phyloP scores from a whole-genome alignment of 202 grass and related monocot genomes.

The Carex sylvatica region DNA sequence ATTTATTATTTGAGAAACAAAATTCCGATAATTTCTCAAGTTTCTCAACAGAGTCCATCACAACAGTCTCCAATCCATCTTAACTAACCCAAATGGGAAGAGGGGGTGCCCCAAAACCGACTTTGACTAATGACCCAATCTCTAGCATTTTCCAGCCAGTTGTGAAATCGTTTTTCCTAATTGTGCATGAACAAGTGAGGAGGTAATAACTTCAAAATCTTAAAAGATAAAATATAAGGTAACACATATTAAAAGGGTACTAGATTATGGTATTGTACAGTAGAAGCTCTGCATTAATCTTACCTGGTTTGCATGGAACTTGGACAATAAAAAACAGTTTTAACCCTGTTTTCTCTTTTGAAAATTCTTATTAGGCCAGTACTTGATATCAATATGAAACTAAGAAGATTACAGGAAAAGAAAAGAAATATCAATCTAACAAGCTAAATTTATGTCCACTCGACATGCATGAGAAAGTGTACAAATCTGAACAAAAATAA shows the following conservation, averaged over 20 bases:
- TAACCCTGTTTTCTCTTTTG: not conserved
- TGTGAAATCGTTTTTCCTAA: constrained; percentile 97
- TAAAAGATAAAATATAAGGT: not conserved
- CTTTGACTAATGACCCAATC: constrained; percentile 96
- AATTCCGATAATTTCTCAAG: constrained; percentile 75
- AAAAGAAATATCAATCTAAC: not conserved
- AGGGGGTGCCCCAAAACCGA: constrained; percentile 99
- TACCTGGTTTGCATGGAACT: not conserved
- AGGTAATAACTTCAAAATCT: constrained; percentile 9
- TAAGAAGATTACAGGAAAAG: not conserved
- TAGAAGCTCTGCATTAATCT: not conserved
- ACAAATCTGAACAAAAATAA: not conserved
- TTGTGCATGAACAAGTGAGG: constrained; percentile 25
- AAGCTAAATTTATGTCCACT: not conserved
- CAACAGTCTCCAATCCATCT: constrained; percentile 84
- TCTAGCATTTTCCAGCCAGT: constrained; percentile 97
- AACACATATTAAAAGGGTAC: not conserved
- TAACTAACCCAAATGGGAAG: constrained; percentile 92
- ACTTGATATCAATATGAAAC: not conserved
- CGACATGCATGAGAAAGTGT: not conserved
- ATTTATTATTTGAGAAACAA: constrained; percentile 24
- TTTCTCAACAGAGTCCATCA: constrained; percentile 92
- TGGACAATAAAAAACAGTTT: not conserved
- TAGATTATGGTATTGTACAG: not conserved
- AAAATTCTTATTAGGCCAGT: not conserved